Conservation (phyloP, 176 grass and related monocot species). For the Ensete ventricosum region DNA sequence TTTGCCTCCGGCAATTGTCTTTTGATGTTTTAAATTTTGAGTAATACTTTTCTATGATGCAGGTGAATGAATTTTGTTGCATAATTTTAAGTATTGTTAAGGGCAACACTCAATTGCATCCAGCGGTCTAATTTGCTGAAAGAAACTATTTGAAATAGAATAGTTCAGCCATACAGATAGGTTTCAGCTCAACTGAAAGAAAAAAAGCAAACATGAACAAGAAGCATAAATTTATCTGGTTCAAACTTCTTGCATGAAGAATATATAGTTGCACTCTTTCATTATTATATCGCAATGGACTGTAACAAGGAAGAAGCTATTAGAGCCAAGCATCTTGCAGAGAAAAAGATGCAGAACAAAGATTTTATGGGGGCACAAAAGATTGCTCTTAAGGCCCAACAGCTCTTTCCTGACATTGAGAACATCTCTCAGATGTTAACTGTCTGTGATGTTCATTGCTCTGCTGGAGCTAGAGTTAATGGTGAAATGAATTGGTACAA, state of each 20-base stretch:
- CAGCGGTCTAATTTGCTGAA: neutral
- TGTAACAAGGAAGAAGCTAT: conserved; percentile 87
- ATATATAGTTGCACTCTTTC: neutral
- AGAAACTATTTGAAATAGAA: neutral
- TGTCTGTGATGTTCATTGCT: conserved; percentile 78
- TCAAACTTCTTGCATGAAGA: neutral
- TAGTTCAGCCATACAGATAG: neutral
- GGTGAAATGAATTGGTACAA: conserved; percentile 75
- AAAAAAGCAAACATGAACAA: neutral
- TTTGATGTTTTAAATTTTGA: too few relatives aligned
- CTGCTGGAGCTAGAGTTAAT: conserved; percentile 51
- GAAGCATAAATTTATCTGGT: neutral
- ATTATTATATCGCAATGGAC: conserved; percentile 35
- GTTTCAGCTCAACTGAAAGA: neutral
- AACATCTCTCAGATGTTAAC: conserved; percentile 62
- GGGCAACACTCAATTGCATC: neutral
- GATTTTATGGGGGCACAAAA: conserved; percentile 62
- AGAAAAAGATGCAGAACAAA: conserved; percentile 56
- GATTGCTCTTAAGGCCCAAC: conserved; percentile 57
- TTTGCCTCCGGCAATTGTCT: too few relatives aligned
- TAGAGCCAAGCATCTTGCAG: conserved; percentile 58
- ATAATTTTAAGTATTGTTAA: neutral
- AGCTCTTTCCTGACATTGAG: conserved; percentile 53
- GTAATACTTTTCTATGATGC: neutral
- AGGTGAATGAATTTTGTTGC: neutral